Evolutionary conservation across 805 yeast genomes (phyloP), one percentile per base, ranked within the genome.

Genomic region (Kregervanrija pseudodelftensis): DNA sequence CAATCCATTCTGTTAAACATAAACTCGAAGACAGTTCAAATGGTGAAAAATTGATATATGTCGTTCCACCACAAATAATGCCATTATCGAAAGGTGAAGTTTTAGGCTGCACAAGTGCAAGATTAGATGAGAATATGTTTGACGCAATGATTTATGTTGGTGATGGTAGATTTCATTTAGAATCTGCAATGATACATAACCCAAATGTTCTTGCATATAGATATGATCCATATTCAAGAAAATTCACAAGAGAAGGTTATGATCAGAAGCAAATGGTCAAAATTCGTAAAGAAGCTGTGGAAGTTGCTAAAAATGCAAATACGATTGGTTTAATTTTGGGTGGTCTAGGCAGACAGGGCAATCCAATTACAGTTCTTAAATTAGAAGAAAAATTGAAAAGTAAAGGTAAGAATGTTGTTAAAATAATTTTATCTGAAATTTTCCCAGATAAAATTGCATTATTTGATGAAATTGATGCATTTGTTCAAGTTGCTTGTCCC

Each of bases 401-500:
- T 5, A 69, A 72, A 16, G 95, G 93, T 0, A 76, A 77, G 41
- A 74, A 74, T 10, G 87, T 85, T 2, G 86, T 87, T 1, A 81
- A 86, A 60, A 88, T 93, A 44, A 80, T 93, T 33, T 64, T 93
- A 12, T 85, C 95, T 45, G 99, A 93, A 62, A 88, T 93, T 14
- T 90, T 93, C 65, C 99, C 99, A 0, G 85, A 80, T 42, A 93
- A 93, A 55, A 68, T 93, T 33, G 82, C 96, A 10, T 83, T 85
- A 82, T 93, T 93, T 64, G 90, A 87, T 55, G 93, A 87, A 56
- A 78, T 91, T 13, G 99, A 93, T 64, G 95, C 90, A 2, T 93
- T 93, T 72, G 85, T 93, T 11, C 99, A 93, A 64, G 95, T 93
- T 3, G 99, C 99, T 0, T 93, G 99, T 61, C 99, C 99, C 0